Conservation (phyloP, 768 basidiomycete genomes). For the Lactifluus subvellereus region DNA sequence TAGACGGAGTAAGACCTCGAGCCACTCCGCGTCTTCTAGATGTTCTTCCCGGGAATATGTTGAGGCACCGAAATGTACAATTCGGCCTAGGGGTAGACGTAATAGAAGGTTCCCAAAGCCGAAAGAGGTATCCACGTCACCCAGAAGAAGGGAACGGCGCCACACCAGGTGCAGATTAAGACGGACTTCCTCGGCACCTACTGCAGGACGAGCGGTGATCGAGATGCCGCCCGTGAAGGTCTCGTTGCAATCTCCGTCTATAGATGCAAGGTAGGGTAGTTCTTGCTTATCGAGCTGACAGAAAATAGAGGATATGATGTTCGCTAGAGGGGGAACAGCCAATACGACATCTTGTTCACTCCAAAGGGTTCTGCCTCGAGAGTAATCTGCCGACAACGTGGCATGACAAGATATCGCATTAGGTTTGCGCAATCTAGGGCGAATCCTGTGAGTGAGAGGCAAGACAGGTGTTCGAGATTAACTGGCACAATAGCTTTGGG, state of each 20-base stretch:
- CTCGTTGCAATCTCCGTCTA: not conserved
- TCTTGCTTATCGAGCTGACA: conserved; percentile 2
- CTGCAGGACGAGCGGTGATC: not conserved
- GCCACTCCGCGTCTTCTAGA: conserved; percentile 1
- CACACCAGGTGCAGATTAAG: not conserved
- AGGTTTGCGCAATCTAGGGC: conserved; percentile 14
- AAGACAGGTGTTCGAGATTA: not conserved
- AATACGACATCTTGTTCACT: conserved; percentile 1
- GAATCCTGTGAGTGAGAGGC: conserved; percentile 1
- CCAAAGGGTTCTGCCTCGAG: not conserved
- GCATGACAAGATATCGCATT: conserved; percentile 7
- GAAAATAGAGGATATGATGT: conserved; percentile 12
- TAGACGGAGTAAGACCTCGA: conserved; percentile 9
- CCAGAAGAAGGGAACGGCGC: not conserved
- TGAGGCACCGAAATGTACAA: not conserved
- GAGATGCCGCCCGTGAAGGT: not conserved
- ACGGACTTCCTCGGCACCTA: not conserved
- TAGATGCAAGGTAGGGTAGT: not conserved
- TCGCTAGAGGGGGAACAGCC: conserved; percentile 7
- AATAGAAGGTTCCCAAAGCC: conserved; percentile 6
- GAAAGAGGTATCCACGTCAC: not conserved
- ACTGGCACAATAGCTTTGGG: not conserved
- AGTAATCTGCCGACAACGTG: conserved; percentile 4
- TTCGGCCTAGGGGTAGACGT: not conserved
- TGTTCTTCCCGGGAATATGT: not conserved